Evolutionary conservation across 257 asterid genomes (phyloP), one percentile per base, ranked within the genome.

Genomic region (Oldenlandia corymbosa): DNA sequence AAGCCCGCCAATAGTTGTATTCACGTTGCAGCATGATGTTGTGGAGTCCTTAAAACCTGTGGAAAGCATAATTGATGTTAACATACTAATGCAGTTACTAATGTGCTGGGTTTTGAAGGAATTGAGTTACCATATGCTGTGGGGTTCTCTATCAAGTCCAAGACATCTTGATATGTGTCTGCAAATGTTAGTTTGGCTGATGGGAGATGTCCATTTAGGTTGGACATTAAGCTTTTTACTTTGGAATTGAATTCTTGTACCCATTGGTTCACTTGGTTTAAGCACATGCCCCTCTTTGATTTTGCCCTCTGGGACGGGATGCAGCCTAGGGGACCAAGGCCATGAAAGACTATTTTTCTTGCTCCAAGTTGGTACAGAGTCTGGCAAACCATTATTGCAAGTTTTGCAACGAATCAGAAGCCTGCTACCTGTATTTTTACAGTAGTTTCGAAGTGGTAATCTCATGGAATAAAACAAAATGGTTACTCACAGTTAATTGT

Each of bases 321-420:
- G 84, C 95, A 88, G 6, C 96, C 96, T 0, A 88, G 73, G 0
- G 96, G 96, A 2, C 90, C 82, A 12, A 88, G 75, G 64, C 96
- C 90, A 5, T 88, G 90, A 58, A 82, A 86, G 26, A 88, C 71
- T 67, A 88, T 78, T 78, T 84, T 84, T 69, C 95, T 75, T 42
- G 96, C 96, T 8, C 96, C 96, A 17, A 82, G 69, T 67, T 78
- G 74, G 77, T 88, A 43, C 28, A 88, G 88, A 23, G 81, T 87
- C 95, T 83, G 57, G 32, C 23, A 20, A n/a, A 65, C 39, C 39
- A 57, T 56, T 56, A 45, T 58, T 14, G 28, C 50, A 43, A 9
- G 36, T 37, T 14, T 55, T 45, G 41, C 26, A 24, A 13, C 64
- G n/a, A 27, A 42, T 51, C 31, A 48, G 36, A 16, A 28, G 2